Conservation (phyloP, 2,329 filamentous ascomycete genomes). For the Aureobasidium sp. region DNA sequence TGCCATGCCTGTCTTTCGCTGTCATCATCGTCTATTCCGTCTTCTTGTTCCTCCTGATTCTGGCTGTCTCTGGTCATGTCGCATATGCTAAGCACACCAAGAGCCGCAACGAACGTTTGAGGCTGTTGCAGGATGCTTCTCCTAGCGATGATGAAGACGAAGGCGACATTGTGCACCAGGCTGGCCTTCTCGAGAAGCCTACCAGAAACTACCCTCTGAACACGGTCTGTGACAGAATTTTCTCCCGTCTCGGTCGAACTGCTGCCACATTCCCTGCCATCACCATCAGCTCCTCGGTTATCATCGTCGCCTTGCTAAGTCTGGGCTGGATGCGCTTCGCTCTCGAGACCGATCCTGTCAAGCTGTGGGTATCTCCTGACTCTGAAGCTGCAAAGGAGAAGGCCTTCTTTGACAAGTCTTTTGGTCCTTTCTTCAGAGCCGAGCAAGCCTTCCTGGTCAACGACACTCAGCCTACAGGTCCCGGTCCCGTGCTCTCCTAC, state of each 20-base stretch:
- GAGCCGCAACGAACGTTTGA: slow-evolving; percentile 71
- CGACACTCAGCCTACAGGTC: slow-evolving; percentile 56
- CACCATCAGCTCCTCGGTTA: slow-evolving; percentile 68
- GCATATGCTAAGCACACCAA: slow-evolving; percentile 65
- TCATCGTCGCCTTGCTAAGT: slow-evolving; percentile 70
- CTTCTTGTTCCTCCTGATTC: slow-evolving; percentile 58
- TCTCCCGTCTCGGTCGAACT: slow-evolving; percentile 68
- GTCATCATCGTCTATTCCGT: slow-evolving; percentile 80
- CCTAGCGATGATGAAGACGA: slow-evolving; percentile 93
- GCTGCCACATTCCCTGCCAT: slow-evolving; percentile 78
- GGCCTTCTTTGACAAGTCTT: slow-evolving; percentile 83
- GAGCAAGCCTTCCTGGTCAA: slow-evolving; percentile 94
- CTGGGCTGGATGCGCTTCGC: slow-evolving; percentile 81
- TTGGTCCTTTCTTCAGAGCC: slow-evolving; percentile 91
- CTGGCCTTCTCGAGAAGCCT: slow-evolving; percentile 69
- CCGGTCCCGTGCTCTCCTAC: slow-evolving; percentile 74
- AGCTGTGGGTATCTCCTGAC: slow-evolving; percentile 92
- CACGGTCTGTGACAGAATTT: slow-evolving; percentile 68
- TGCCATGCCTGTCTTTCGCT: slow-evolving; percentile 92
- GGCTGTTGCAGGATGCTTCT: slow-evolving; percentile 73
- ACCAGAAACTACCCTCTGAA: slow-evolving; percentile 77
- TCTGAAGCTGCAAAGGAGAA: slow-evolving; percentile 90
- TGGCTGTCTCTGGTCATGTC: slow-evolving; percentile 63
- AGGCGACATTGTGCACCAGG: slow-evolving; percentile 69
- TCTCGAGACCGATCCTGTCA: slow-evolving; percentile 84